A percentile compares a stretch with the other conserved stretches of the same genome.
These are phyloP conservation scores for Phaeotremella skinneri DNA, from an alignment of 768 basidiomycete species.

Conservation along the genomic window DNA sequence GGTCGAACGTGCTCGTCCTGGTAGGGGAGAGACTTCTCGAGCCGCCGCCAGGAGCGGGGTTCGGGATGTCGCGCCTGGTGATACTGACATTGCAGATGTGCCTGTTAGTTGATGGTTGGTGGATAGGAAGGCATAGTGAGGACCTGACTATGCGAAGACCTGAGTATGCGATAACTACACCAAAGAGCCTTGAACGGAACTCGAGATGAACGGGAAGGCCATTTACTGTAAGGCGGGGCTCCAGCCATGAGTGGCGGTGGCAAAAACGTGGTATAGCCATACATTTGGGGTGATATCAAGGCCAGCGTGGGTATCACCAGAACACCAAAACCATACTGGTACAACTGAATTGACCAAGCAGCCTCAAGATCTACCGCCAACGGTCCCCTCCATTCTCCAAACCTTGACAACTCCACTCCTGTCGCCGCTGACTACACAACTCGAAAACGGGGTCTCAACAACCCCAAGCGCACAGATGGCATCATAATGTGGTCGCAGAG, in stretches of 20 bases:
- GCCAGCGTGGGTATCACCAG: neutral
- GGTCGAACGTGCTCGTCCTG: neutral
- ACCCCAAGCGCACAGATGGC: constrained; percentile 79
- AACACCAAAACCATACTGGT: no score
- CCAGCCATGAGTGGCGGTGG: no score
- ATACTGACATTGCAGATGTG: neutral
- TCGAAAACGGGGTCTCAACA: constrained; percentile 88
- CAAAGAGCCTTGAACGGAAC: no score
- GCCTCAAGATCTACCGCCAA: neutral
- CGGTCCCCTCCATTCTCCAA: constrained; percentile 53
- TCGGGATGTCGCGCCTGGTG: neutral
- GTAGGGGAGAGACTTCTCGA: neutral
- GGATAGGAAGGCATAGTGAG: neutral
- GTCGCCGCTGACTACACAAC: constrained; percentile 89
- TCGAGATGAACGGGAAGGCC: no score
- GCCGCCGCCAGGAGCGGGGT: neutral
- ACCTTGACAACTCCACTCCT: constrained; percentile 85
- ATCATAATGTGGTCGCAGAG: constrained; percentile 85
- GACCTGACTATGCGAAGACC: no score
- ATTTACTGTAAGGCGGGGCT: no score
- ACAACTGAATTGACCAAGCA: neutral
- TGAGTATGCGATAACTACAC: no score
- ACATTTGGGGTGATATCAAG: neutral
- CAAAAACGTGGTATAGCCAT: no score
- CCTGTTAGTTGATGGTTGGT: neutral